These are phyloP conservation scores for Chalciporus piperatus DNA, from an alignment of 768 basidiomycete species.

Conservation along the genomic window DNA sequence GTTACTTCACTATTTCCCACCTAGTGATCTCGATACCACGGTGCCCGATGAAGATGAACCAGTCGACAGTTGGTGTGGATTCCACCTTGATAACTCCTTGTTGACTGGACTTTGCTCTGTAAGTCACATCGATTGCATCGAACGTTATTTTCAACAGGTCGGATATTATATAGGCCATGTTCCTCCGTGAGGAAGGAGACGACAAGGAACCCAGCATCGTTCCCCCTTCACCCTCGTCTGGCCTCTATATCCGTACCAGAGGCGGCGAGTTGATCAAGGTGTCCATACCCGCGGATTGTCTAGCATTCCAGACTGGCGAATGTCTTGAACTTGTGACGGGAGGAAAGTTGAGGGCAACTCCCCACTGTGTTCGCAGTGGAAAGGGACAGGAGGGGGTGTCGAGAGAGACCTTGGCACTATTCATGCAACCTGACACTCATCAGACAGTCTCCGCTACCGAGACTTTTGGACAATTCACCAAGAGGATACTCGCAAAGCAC, in stretches of 20 bases:
- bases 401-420: constrained; percentile 86
- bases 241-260: constrained; percentile 88
- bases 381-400: constrained; percentile 50
- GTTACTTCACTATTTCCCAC: constrained; percentile 94
- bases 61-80: constrained; percentile 91
- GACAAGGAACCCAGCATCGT: constrained; percentile 48
- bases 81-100: constrained; percentile 88
- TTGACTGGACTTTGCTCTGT: constrained; percentile 93
- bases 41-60: constrained; percentile 52
- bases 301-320: constrained; percentile 98
- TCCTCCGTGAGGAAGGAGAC: constrained; percentile 51
- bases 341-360: constrained; percentile 81
- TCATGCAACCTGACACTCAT: constrained; percentile 86
- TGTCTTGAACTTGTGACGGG: constrained; percentile 88
- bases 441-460: constrained; percentile 64
- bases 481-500: constrained; percentile 69
- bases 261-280: constrained; percentile 79
- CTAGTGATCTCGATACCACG: constrained; percentile 37
- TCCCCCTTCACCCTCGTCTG: constrained; percentile 73
- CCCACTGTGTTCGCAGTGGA: constrained; percentile 88
- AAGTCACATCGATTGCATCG: constrained; percentile 21
- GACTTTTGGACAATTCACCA: constrained; percentile 91
- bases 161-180: constrained; percentile 65
- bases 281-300: constrained; percentile 75
- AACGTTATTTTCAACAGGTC: constrained; percentile 1